Conservation (phyloP, 163 green algal genomes). For the Coccomyxa subellipsoidea region DNA sequence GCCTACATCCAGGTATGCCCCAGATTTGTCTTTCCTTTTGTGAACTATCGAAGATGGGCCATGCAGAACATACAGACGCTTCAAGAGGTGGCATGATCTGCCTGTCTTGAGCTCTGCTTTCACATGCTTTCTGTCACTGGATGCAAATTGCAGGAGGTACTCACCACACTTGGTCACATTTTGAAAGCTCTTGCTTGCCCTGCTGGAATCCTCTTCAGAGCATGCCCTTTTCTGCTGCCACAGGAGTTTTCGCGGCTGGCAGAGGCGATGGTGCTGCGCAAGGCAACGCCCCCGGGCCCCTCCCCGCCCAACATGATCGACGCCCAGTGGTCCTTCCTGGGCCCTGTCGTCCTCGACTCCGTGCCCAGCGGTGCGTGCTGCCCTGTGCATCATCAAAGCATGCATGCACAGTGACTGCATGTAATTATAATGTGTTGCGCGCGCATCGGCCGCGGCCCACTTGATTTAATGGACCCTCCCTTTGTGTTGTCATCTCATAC, state of each 20-base stretch:
- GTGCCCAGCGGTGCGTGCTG: slow-evolving; percentile 18
- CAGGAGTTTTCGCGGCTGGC: slow-evolving; percentile 52
- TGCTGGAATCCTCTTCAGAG: too few species aligned
- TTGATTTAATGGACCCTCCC: too few species aligned
- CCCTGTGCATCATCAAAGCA: background rate
- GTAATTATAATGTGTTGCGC: too few species aligned
- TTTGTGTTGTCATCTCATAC: too few species aligned
- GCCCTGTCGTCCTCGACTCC: slow-evolving; percentile 66
- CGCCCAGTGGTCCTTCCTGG: slow-evolving; percentile 64
- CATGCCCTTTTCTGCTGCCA: too few species aligned
- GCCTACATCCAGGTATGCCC: slow-evolving; percentile 78
- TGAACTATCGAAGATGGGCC: background rate
- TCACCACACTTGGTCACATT: too few species aligned
- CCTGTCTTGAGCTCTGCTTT: background rate
- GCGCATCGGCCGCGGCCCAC: too few species aligned
- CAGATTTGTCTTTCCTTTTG: background rate
- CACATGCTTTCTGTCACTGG: too few species aligned
- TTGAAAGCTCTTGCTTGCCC: too few species aligned
- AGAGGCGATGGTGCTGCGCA: slow-evolving; percentile 35
- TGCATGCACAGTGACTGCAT: too few species aligned
- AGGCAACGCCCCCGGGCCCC: slow-evolving; percentile 21
- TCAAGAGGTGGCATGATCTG: background rate
- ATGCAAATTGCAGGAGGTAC: too few species aligned
- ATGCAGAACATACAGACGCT: background rate
- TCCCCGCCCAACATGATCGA: slow-evolving; percentile 40